These are phyloP conservation scores for Combretum micranthum DNA, from an alignment of 345 rosid genomes.

Conservation along the genomic window DNA sequence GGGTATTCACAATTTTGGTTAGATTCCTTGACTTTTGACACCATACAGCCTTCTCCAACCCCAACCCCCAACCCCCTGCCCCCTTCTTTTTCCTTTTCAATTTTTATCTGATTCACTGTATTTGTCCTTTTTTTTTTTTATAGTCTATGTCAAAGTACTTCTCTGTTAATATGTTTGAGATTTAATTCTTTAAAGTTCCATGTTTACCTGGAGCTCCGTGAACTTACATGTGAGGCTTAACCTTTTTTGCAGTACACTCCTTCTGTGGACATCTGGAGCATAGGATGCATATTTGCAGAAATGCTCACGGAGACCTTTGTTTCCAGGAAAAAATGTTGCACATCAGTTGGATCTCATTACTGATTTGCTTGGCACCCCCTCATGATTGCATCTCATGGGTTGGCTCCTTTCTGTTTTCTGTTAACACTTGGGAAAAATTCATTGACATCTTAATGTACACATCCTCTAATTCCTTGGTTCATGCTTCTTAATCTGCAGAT, in stretches of 20 bases:
- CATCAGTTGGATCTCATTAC: slow-evolving; percentile 97
- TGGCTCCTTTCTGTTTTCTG: slow-evolving; percentile 16
- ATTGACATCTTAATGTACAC: not conserved
- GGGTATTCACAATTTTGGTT: too few relatives aligned
- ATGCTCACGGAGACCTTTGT: slow-evolving; percentile 89
- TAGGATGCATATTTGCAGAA: slow-evolving; percentile 98
- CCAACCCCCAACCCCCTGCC: too few relatives aligned
- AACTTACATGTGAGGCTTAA: slow-evolving; percentile 2
- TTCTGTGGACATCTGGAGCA: slow-evolving; percentile 95
- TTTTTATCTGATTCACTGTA: too few relatives aligned
- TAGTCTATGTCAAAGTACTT: not conserved
- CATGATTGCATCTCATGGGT: slow-evolving; percentile 77
- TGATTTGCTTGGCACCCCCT: slow-evolving; percentile 91
- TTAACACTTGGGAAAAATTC: not conserved
- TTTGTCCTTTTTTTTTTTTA: too few relatives aligned
- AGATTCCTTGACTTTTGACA: too few relatives aligned
- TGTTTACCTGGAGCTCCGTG: not conserved
- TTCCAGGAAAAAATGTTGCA: slow-evolving; percentile 96
- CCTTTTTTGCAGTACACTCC: slow-evolving; percentile 70
- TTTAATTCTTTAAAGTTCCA: not conserved
- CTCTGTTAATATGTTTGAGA: not conserved
- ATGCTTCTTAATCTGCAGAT: slow-evolving; percentile 42
- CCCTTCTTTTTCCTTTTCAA: too few relatives aligned
- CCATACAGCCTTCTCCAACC: too few relatives aligned
- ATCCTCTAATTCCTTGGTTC: not conserved